Percentiles rank a stretch among this genome's conserved stretches.
These are phyloP conservation scores for Rhizophora mangle DNA, from an alignment of 345 rosid genomes.

Conservation along the genomic window DNA sequence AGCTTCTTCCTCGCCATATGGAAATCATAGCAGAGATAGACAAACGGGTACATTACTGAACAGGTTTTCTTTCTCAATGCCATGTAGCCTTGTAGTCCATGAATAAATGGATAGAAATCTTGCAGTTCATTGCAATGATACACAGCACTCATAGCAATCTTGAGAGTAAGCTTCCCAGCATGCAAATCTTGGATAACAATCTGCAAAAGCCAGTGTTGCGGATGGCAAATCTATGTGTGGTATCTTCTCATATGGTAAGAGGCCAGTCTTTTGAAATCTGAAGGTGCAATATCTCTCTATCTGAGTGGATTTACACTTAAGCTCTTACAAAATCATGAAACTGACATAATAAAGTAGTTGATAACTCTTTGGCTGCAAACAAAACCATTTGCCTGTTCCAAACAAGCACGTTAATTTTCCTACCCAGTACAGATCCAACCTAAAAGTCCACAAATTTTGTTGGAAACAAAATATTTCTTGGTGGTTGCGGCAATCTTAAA, in stretches of 20 bases:
- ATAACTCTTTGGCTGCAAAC: background rate
- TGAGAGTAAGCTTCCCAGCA: slow-evolving; percentile 69
- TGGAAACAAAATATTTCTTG: background rate
- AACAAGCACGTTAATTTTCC: background rate
- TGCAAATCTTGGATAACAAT: slow-evolving; percentile 78
- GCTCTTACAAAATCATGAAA: background rate
- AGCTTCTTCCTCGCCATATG: slow-evolving; percentile 99
- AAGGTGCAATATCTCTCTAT: background rate
- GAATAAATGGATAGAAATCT: slow-evolving; percentile 13
- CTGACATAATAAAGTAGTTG: background rate
- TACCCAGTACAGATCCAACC: background rate
- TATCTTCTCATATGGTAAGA: slow-evolving; percentile 80
- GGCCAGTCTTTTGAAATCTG: slow-evolving; percentile 1
- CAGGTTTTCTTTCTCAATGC: slow-evolving; percentile 12
- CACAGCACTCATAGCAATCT: slow-evolving; percentile 54
- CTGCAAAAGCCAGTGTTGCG: slow-evolving; percentile 88
- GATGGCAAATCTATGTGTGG: slow-evolving; percentile 96
- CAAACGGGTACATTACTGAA: slow-evolving; percentile 54
- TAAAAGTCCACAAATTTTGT: background rate
- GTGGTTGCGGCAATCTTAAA: background rate
- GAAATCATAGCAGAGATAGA: slow-evolving; percentile 94
- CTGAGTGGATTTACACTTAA: background rate
- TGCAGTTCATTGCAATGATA: slow-evolving; percentile 72
- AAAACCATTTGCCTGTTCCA: background rate
- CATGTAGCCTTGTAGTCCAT: slow-evolving; percentile 10